Percentiles rank a stretch among this genome's conserved stretches.
Evolutionary conservation across 768 basidiomycete species (phyloP).

Genomic region (Lactarius pseudohatsudake): DNA sequence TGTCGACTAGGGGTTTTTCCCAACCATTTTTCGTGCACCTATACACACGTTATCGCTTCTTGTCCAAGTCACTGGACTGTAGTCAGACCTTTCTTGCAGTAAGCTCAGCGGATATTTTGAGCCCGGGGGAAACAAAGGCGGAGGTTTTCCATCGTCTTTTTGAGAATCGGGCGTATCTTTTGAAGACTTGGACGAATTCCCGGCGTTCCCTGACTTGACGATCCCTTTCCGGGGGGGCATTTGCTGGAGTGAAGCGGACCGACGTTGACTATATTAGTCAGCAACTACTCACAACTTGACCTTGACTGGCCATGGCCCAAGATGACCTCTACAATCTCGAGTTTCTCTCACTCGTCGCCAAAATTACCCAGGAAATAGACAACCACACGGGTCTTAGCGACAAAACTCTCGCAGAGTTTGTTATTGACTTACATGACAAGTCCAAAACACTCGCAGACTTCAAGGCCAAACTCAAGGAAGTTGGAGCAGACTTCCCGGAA

Average conservation of each 20-base stretch:
- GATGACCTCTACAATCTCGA: slow-evolving; percentile 90
- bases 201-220: slow-evolving; percentile 87
- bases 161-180: slow-evolving; percentile 19
- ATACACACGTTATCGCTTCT: slow-evolving; percentile 9
- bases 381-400: slow-evolving; percentile 85
- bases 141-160: slow-evolving; percentile 37
- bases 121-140: slow-evolving; percentile 74
- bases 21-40: slow-evolving; percentile 90
- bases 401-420: slow-evolving; percentile 93
- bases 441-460: slow-evolving; percentile 78
- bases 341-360: slow-evolving; percentile 84
- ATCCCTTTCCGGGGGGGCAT: slow-evolving; percentile 77
- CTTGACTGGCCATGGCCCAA: slow-evolving; percentile 51
- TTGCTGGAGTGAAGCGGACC: background rate
- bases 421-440: slow-evolving; percentile 85
- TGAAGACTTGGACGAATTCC: slow-evolving; percentile 68
- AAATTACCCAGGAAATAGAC: slow-evolving; percentile 90
- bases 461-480: slow-evolving; percentile 72
- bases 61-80: background rate
- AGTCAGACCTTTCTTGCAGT: slow-evolving; percentile 68
- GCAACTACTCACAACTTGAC: slow-evolving; percentile 19
- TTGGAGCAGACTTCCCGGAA: slow-evolving; percentile 83
- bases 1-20: slow-evolving; percentile 81
- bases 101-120: slow-evolving; percentile 82
- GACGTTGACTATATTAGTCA: slow-evolving; percentile 13